A percentile compares a stretch with the other conserved stretches of the same genome.
Conservation (phyloP, 2,329 filamentous ascomycete species). For the Alternaria sp. region DNA sequence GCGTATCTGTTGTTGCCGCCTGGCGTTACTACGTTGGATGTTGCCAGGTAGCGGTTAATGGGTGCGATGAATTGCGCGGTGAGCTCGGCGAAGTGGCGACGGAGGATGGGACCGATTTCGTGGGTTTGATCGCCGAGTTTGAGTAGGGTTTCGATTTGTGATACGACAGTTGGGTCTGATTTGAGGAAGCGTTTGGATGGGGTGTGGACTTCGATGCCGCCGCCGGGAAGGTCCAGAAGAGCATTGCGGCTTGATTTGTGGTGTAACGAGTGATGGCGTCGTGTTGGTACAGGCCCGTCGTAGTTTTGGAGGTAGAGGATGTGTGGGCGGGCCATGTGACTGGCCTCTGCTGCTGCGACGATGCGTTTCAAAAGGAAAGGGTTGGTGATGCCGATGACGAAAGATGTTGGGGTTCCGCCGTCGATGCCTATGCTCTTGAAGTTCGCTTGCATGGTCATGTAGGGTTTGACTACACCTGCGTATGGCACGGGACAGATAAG, state of each 20-base stretch:
- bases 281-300: slow-evolving; percentile 48
- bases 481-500: slow-evolving; percentile 54
- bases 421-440: slow-evolving; percentile 53
- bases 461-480: slow-evolving; percentile 52
- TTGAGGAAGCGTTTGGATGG: slow-evolving; percentile 52
- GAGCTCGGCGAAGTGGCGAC: slow-evolving; percentile 54
- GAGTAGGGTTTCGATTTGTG: slow-evolving; percentile 47
- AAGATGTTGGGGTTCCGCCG: slow-evolving; percentile 50
- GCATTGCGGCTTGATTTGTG: slow-evolving; percentile 48
- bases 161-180: slow-evolving; percentile 46
- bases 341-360: slow-evolving; percentile 45
- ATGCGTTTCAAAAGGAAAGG: slow-evolving; percentile 55
- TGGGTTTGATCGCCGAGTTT: slow-evolving; percentile 43
- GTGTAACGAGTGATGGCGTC: slow-evolving; percentile 50
- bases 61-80: slow-evolving; percentile 54
- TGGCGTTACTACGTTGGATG: slow-evolving; percentile 46
- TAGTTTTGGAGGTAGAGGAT: slow-evolving; percentile 52
- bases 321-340: slow-evolving; percentile 47
- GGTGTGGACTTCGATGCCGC: slow-evolving; percentile 50
- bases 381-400: slow-evolving; percentile 54
- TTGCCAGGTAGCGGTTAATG: slow-evolving; percentile 53
- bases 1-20: slow-evolving; percentile 51
- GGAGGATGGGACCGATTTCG: slow-evolving; percentile 50
- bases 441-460: slow-evolving; percentile 56
- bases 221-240: slow-evolving; percentile 52